Conservation (phyloP, 2,329 filamentous ascomycete species). For the Fusarium devonianum region DNA sequence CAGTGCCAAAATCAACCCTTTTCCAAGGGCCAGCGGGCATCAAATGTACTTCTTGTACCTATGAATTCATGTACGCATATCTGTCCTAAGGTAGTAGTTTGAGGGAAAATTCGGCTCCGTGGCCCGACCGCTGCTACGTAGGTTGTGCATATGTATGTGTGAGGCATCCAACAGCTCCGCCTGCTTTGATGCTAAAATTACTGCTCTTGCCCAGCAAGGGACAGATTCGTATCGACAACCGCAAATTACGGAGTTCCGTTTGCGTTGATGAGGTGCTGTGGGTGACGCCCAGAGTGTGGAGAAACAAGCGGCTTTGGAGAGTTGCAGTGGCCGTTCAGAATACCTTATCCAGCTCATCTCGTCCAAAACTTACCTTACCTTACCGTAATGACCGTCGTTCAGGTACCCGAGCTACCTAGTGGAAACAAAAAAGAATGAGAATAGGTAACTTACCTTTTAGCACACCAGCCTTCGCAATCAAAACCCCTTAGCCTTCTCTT, state of each 20-base stretch:
- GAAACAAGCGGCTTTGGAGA: background rate
- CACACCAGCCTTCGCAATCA: no score
- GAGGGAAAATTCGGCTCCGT: constrained; percentile 1
- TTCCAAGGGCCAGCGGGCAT: background rate
- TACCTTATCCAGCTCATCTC: no score
- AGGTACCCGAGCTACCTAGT: no score
- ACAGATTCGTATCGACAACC: background rate
- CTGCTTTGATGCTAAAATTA: background rate
- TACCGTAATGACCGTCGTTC: background rate
- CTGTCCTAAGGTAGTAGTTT: no score
- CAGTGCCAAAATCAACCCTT: no score
- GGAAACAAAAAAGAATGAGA: no score
- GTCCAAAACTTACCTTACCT: no score
- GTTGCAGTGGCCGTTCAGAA: no score
- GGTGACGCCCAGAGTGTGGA: constrained; percentile 8
- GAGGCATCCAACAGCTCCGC: background rate
- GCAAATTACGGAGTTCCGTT: constrained; percentile 4
- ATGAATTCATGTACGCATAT: constrained; percentile 1
- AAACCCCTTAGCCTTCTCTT: no score
- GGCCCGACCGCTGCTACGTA: constrained; percentile 1
- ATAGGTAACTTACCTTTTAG: no score
- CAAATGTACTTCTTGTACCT: background rate
- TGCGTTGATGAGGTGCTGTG: constrained; percentile 1
- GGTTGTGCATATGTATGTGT: no score
- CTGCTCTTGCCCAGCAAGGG: constrained; percentile 1